phyloP scores from a whole-genome alignment of 2,329 filamentous ascomycete genomes.

The Ophiocordyceps sinensis region DNA sequence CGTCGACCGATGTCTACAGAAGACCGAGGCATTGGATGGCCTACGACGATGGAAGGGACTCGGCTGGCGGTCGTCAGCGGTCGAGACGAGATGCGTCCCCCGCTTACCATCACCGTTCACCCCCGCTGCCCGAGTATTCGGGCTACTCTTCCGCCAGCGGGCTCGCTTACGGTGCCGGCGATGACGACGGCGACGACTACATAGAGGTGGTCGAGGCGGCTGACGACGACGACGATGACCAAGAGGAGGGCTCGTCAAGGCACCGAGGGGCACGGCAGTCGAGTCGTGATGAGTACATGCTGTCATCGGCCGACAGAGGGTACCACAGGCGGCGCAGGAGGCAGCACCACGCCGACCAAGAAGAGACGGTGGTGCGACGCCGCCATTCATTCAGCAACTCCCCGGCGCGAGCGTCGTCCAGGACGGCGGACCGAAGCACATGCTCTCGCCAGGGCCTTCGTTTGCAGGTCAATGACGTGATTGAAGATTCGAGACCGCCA shows the following conservation, averaged over 20 bases:
- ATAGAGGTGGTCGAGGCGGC: slow-evolving; percentile 15
- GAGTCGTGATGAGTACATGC: slow-evolving; percentile 14
- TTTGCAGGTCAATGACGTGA: slow-evolving; percentile 12
- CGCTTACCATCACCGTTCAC: slow-evolving; percentile 1
- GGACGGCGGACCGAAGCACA: slow-evolving; percentile 15
- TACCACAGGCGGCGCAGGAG: slow-evolving; percentile 9
- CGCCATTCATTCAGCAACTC: slow-evolving; percentile 14
- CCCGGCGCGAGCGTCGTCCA: slow-evolving; percentile 12
- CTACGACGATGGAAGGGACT: slow-evolving; percentile 8
- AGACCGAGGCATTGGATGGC: slow-evolving; percentile 13
- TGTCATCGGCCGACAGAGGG: slow-evolving; percentile 10
- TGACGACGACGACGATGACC: too few relatives aligned
- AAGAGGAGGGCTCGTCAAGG: slow-evolving; percentile 4
- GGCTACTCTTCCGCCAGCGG: slow-evolving; percentile 2
- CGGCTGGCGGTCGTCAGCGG: slow-evolving; percentile 1
- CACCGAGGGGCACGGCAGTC: slow-evolving; percentile 5
- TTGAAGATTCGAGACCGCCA: slow-evolving; percentile 19
- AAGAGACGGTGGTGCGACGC: slow-evolving; percentile 9
- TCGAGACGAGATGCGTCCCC: slow-evolving; percentile 7
- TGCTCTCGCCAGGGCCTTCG: slow-evolving; percentile 13
- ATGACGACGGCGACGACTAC: neutral
- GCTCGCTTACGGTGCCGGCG: neutral
- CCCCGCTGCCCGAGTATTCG: neutral
- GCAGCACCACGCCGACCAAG: slow-evolving; percentile 10
- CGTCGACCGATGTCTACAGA: slow-evolving; percentile 16